phyloP scores from a whole-genome alignment of 2,329 filamentous ascomycete species.

The Hypoxylon sp. region DNA sequence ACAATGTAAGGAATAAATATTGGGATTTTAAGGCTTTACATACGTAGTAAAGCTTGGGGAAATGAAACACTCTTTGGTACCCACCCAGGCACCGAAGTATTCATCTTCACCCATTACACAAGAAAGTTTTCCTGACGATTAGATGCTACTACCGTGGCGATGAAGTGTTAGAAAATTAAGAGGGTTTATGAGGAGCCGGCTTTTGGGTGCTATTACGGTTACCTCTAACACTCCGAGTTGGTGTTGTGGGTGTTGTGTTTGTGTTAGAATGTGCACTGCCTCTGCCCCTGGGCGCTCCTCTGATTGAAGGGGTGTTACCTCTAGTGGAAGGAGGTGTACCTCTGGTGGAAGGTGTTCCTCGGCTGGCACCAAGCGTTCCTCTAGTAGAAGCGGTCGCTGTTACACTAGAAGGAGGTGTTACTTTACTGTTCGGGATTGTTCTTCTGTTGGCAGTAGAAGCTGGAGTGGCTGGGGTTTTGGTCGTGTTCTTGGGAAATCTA shows the following conservation, averaged over 20 bases:
- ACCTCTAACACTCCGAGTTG: background rate
- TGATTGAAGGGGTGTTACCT: background rate
- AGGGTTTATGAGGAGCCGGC: background rate
- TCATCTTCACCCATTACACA: background rate
- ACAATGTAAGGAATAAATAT: background rate
- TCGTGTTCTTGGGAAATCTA: background rate
- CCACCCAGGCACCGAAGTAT: background rate
- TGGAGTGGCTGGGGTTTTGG: background rate
- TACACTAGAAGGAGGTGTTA: no score
- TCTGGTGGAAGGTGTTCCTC: no score
- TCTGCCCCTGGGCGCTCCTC: background rate
- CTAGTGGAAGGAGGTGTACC: no score
- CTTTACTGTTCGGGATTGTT: background rate
- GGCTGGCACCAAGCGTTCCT: no score
- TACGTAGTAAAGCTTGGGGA: background rate
- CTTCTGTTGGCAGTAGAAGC: background rate
- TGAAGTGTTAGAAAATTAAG: background rate
- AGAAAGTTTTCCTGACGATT: background rate
- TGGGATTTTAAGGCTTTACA: background rate
- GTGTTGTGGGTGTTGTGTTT: background rate
- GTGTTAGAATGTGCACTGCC: no score
- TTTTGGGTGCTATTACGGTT: background rate
- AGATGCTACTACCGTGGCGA: background rate
- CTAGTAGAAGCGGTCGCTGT: no score
- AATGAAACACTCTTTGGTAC: background rate